A percentile compares a stretch with the other conserved stretches of the same genome.
These are phyloP conservation scores for Hemisphaericaspora nanyangensis DNA, from an alignment of 805 yeast genomes.

Conservation along the genomic window DNA sequence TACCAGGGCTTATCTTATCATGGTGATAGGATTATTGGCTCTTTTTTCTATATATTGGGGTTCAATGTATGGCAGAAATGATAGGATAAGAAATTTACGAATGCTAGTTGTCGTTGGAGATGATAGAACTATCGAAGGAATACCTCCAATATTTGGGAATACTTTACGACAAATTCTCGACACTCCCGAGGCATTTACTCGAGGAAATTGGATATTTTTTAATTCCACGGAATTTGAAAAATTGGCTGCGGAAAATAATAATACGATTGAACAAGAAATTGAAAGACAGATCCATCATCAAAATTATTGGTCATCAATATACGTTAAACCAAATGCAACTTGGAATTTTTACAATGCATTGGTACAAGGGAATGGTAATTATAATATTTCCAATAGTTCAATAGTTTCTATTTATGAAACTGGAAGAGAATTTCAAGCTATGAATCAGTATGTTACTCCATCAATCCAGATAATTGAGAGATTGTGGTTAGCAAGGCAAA, in stretches of 20 bases:
- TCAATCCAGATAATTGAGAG: slow-evolving; percentile 34
- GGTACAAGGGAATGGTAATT: slow-evolving; percentile 23
- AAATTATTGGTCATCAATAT: slow-evolving; percentile 61
- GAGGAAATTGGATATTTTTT: slow-evolving; percentile 36
- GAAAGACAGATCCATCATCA: slow-evolving; percentile 46
- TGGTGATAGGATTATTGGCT: slow-evolving; percentile 32
- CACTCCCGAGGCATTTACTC: slow-evolving; percentile 16
- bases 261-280: slow-evolving; percentile 35
- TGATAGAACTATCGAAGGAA: slow-evolving; percentile 11
- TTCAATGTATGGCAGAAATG: slow-evolving; percentile 26
- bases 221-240: slow-evolving; percentile 24
- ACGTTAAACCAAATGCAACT: slow-evolving; percentile 49
- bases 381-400: slow-evolving; percentile 24
- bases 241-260: slow-evolving; percentile 24
- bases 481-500: slow-evolving; percentile 22
- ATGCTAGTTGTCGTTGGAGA: slow-evolving; percentile 35
- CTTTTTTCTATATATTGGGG: slow-evolving; percentile 42
- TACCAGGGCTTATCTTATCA: slow-evolving; percentile 19
- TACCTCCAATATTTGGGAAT: slow-evolving; percentile 49
- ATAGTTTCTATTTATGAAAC: slow-evolving; percentile 52
- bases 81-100: slow-evolving; percentile 27
- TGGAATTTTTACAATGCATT: slow-evolving; percentile 37
- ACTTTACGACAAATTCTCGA: slow-evolving; percentile 27
- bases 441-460: slow-evolving; percentile 41
- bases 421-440: slow-evolving; percentile 56